Base-by-base conservation (phyloP, 75 land plant genomes). In the Picea glauca region DNA sequence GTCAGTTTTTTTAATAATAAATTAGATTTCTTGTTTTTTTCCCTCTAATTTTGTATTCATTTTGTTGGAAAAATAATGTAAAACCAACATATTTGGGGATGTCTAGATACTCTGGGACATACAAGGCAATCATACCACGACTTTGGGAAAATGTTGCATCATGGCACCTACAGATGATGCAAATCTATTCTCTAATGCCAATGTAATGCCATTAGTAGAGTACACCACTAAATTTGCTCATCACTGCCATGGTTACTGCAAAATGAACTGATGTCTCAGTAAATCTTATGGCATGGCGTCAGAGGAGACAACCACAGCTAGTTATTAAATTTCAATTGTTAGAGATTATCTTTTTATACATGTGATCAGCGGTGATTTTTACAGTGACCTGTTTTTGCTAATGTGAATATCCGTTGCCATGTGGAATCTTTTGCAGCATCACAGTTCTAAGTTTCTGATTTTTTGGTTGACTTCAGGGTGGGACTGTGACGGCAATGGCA, bases 401-500 rank as follows among this genome's bases (percentile, higher is more conserved):
- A 33, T 12, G 35, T 66, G 18, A 18, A n/a, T 38, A 70, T 38
- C n/a, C 20, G 46, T 68, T 6, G 1, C n/a, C 20, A 1, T 2
- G 14, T 26, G 18, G 60, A 59, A 15, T 62, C 40, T 62, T 77
- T 30, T 21, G 30, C 74, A 32, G 43, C 40, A 13, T 32, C 15
- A 58, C 30, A 75, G 66, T 60, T 32, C 65, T 62, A 32, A 60
- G 20, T 26, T 50, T 50, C 23, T 32, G 31, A 33, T 58, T 13
- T 46, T 54, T 62, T 65, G 46, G 33, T 26, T 74, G 43, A 40
- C 77, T 81, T 50, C 82, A 96, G 99, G 98, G 99, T 21, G 99
- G 99, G 78, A 83, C 79, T 40, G 99, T 97, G 43, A 85, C 93
- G 33, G 98, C 99, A 46, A 95, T 97, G 99, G 90, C 99, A 21